Conservation (phyloP, 176 grass and related monocot genomes). For the Pontederia paniculata region DNA sequence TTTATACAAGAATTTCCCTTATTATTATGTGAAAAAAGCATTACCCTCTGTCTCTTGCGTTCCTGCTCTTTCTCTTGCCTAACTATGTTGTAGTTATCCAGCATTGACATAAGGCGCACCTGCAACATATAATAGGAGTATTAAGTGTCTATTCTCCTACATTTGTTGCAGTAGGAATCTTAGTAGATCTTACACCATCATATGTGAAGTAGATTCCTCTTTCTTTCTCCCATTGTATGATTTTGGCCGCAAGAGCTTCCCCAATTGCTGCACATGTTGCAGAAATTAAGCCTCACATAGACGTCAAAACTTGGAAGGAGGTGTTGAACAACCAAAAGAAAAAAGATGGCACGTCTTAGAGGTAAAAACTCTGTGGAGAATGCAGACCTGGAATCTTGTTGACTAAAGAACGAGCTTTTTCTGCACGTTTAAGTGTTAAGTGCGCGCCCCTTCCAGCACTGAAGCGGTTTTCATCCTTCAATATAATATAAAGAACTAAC, state of each 20-base stretch:
- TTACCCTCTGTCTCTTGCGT: conserved; percentile 59
- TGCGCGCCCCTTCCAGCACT: conserved; percentile 75
- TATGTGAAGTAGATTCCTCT: conserved; percentile 50
- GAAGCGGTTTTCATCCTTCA: conserved; percentile 67
- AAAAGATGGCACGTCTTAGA: conserved; percentile 5
- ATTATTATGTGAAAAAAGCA: conserved; percentile 20
- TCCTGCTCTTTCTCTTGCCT: conserved; percentile 64
- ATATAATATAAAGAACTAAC: conserved; percentile 2
- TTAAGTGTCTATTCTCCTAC: background rate
- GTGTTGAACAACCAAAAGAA: too few relatives aligned
- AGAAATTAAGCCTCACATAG: background rate
- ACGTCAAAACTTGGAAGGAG: background rate
- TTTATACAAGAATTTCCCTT: too few relatives aligned
- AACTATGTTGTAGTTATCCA: conserved; percentile 54
- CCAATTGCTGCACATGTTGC: conserved; percentile 43
- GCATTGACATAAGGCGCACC: conserved; percentile 49
- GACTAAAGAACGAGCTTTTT: conserved; percentile 56
- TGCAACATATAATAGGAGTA: conserved; percentile 20
- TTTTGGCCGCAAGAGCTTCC: conserved; percentile 54
- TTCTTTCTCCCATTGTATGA: conserved; percentile 62
- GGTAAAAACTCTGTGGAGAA: background rate
- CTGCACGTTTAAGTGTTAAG: conserved; percentile 58
- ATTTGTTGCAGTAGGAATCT: background rate
- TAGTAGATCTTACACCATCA: conserved; percentile 37
- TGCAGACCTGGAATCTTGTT: conserved; percentile 67